phyloP scores from a whole-genome alignment of 805 yeast genomes.

The Komagataella mondaviorum region DNA sequence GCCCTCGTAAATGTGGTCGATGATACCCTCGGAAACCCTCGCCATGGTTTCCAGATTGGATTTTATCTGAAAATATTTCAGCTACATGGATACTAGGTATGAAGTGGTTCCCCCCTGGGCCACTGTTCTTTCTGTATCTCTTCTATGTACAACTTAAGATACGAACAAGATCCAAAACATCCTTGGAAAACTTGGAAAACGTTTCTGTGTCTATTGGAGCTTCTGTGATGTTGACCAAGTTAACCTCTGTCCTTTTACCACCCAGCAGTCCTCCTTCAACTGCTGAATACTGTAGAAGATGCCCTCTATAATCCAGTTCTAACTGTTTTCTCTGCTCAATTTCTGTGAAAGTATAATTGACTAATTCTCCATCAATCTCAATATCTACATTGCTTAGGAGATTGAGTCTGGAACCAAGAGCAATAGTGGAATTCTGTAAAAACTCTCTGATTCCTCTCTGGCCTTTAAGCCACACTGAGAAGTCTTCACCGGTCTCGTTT shows the following conservation, averaged over 20 bases:
- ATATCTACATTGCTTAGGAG: background rate
- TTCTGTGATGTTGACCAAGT: background rate
- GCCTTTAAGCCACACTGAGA: conserved; percentile 8
- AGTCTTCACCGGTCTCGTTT: conserved; percentile 6
- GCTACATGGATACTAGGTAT: too few relatives aligned
- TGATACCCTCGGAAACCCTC: background rate
- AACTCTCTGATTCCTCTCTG: background rate
- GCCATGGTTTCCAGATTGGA: background rate
- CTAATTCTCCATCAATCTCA: background rate
- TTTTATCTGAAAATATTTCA: too few relatives aligned
- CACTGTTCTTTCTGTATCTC: background rate
- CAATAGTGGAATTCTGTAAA: conserved; percentile 1
- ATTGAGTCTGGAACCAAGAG: background rate
- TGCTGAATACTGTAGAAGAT: background rate
- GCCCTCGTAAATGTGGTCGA: background rate
- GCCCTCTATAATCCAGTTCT: background rate
- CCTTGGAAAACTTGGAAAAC: background rate
- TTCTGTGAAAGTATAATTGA: background rate
- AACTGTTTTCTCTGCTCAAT: background rate
- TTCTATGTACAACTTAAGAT: background rate
- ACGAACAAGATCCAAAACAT: background rate
- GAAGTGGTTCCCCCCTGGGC: background rate
- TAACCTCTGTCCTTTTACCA: background rate
- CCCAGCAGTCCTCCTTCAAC: background rate
- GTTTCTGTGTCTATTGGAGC: background rate